phyloP scores from a whole-genome alignment of 352 stramenopile species.

The Phytophthora meadii region DNA sequence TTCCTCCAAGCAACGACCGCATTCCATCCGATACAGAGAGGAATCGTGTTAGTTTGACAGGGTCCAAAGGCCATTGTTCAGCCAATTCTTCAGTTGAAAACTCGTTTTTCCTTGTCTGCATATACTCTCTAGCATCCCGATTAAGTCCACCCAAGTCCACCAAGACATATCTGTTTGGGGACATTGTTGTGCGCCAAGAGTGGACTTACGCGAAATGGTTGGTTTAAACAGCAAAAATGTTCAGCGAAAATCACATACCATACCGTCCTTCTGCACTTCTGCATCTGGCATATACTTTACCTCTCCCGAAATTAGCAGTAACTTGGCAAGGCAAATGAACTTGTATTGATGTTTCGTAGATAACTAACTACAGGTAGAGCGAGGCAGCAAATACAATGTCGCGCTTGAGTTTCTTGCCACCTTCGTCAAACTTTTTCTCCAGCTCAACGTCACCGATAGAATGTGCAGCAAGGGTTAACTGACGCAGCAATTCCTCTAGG shows the following conservation, averaged over 20 bases:
- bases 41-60: not conserved
- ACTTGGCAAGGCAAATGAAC: conserved; percentile 1
- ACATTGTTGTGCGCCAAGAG: not conserved
- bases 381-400: conserved; percentile 99
- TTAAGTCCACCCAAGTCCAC: not conserved
- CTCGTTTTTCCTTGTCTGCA: not conserved
- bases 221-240: too few species aligned
- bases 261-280: too few species aligned
- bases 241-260: too few species aligned
- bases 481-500: conserved; percentile 97
- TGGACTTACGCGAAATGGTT: too few species aligned
- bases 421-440: conserved; percentile 98
- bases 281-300: too few species aligned
- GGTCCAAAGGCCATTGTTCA: not conserved
- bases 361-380: conserved; percentile 93
- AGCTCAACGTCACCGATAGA: conserved; percentile 98
- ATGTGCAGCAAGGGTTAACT: conserved; percentile 95
- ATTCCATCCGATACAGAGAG: not conserved
- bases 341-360: conserved; percentile 13
- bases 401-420: conserved; percentile 97
- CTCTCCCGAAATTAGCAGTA: too few species aligned
- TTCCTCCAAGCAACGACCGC: not conserved
- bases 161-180: not conserved
- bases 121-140: not conserved
- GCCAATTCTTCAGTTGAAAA: not conserved